A percentile compares a stretch with the other conserved stretches of the same genome.
These are phyloP conservation scores for Phytophthora sp. DNA, from an alignment of 352 stramenopile genomes.

Conservation along the genomic window DNA sequence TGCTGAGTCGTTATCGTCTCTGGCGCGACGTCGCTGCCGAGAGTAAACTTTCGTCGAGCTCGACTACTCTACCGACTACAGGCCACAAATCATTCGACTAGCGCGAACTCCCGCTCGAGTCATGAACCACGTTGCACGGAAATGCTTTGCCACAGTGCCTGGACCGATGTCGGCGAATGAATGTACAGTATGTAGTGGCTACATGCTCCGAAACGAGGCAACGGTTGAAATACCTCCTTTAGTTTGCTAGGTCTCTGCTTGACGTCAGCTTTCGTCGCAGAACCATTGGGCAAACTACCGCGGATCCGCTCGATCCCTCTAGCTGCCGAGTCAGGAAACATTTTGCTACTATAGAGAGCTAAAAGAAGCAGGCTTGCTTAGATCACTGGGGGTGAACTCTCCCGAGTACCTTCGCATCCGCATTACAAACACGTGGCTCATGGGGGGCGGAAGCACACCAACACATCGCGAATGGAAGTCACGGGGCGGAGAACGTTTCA, in stretches of 20 bases:
- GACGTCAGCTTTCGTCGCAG: conserved; percentile 25
- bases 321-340: conserved; percentile 47
- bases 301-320: background rate
- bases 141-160: conserved; percentile 81
- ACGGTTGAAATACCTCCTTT: conserved; percentile 58
- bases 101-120: conserved; percentile 68
- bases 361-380: conserved; percentile 68
- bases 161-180: conserved; percentile 83
- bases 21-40: conserved; percentile 59
- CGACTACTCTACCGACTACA: conserved; percentile 80
- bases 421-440: conserved; percentile 67
- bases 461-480: conserved; percentile 58
- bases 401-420: conserved; percentile 58
- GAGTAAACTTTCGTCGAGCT: conserved; percentile 69
- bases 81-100: conserved; percentile 77
- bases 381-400: conserved; percentile 50
- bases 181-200: conserved; percentile 78
- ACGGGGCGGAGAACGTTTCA: conserved; percentile 70
- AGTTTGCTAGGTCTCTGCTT: conserved; percentile 38
- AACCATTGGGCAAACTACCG: conserved; percentile 4
- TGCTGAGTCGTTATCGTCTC: conserved; percentile 49
- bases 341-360: conserved; percentile 65
- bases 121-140: conserved; percentile 77
- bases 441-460: conserved; percentile 62
- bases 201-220: conserved; percentile 67